Conservation (phyloP, 345 rosid genomes). For the Brassica juncea region DNA sequence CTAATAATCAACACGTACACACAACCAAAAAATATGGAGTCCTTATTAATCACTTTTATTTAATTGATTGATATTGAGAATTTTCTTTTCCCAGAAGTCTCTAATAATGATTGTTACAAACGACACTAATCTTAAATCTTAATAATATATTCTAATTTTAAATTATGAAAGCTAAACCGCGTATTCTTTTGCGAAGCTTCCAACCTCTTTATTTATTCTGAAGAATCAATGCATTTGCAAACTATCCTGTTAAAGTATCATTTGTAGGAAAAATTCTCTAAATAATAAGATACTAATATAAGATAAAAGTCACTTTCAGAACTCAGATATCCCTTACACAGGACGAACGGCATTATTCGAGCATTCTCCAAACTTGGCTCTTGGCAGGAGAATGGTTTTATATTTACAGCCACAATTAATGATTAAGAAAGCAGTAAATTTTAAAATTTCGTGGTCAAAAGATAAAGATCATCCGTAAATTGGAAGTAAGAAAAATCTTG, state of each 20-base stretch:
- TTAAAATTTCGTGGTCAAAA: not conserved
- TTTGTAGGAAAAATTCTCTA: not conserved
- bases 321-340: slow-evolving; percentile 11
- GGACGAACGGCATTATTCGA: not conserved
- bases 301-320: slow-evolving; percentile 15
- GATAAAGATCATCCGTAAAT: slow-evolving; percentile 3
- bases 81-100: not conserved
- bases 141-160: not conserved
- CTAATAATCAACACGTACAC: not conserved
- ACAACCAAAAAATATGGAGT: not conserved
- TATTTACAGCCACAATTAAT: not conserved
- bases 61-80: not conserved
- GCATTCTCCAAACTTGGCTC: not conserved
- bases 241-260: not conserved
- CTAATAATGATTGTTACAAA: slow-evolving; percentile 12
- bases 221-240: slow-evolving; percentile 20
- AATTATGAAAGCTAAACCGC: not conserved
- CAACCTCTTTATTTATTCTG: slow-evolving; percentile 17
- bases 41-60: not conserved
- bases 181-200: slow-evolving; percentile 20
- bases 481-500: not conserved
- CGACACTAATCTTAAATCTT: slow-evolving; percentile 4
- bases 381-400: not conserved
- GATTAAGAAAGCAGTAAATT: not conserved
- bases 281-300: not conserved